Base-by-base conservation (phyloP, 2,329 filamentous ascomycete species). In the Aspergillus tubingensis region DNA sequence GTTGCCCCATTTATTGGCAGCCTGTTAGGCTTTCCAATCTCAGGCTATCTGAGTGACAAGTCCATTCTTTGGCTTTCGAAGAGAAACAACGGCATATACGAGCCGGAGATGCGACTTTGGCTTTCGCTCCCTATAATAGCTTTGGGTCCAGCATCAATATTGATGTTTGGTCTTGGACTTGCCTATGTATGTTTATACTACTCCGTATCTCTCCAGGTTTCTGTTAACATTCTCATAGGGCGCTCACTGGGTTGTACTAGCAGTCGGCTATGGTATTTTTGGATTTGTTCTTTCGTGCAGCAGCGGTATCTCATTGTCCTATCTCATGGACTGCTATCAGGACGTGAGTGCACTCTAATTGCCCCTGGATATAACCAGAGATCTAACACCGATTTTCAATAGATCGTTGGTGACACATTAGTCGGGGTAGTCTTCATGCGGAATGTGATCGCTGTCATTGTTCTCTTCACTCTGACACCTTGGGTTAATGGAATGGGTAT, bases 331-430 rank as follows among this genome's bases (percentile, higher is more conserved):
- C 27, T 79, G 55, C 71, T 81, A 60, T 67, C 78, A 71, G 1
- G 41, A 44, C 13, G 41, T 44, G 21, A 44, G 41, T 44, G 17
- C 17, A 19, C 17, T 19, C 17, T 19, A 19, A 19, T 19, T 19
- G 17, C 17, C 17, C 17, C 17, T 19, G 17, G 17, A 19, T 19
- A 19, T 19, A 19, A 19, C 17, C 17, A 19, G 17, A 19, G 17
- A 19, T 23, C 41, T 44, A 13, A 44, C 8, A 2, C 19, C 8
- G 11, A 30, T 30, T 19, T 13, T 13, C 15, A 2, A 32, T 59
- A 50, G 73, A 80, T 83, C 39, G 73, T 83, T 43, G 80, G 76
- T 5, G 80, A 83, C 59, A 76, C 80, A 0, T 68, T 83, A 5
- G 79, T 82, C 3, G 77, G 70, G 0, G 70, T 83, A 1, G 78